These are phyloP conservation scores for Penicillium sp. DNA, from an alignment of 2,329 filamentous ascomycete species.

Conservation along the genomic window DNA sequence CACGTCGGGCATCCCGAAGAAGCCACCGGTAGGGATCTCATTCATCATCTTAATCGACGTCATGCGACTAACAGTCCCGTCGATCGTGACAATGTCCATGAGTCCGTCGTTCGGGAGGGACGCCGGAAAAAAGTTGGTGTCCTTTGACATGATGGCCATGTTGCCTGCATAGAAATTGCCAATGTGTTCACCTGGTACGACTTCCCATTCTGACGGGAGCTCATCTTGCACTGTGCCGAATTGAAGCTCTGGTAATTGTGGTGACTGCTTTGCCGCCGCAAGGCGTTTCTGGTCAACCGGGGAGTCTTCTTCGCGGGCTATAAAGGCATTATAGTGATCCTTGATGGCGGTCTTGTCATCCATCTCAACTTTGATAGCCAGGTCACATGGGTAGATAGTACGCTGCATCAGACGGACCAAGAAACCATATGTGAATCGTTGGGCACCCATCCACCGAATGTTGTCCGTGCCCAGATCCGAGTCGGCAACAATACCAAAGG, in stretches of 20 bases:
- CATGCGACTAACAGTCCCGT: conserved; percentile 67
- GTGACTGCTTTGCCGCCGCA: conserved; percentile 42
- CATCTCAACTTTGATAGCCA: conserved; percentile 79
- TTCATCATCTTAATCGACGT: conserved; percentile 68
- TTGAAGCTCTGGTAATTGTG: conserved; percentile 67
- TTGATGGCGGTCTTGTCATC: conserved; percentile 71
- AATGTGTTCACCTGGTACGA: conserved; percentile 69
- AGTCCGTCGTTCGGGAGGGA: conserved; percentile 78
- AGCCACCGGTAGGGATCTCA: conserved; percentile 66
- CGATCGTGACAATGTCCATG: conserved; percentile 78
- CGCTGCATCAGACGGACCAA: conserved; percentile 71
- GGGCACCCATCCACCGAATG: conserved; percentile 85
- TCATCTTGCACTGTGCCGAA: conserved; percentile 78
- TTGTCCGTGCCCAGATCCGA: conserved; percentile 85
- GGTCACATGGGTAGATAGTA: conserved; percentile 81
- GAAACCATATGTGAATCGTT: conserved; percentile 82
- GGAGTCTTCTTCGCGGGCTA: conserved; percentile 36
- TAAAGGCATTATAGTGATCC: conserved; percentile 62
- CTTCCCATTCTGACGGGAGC: conserved; percentile 73
- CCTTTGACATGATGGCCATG: conserved; percentile 87
- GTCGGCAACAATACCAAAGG: conserved; percentile 86
- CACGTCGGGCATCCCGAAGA: conserved; percentile 77
- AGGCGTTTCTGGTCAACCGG: conserved; percentile 20
- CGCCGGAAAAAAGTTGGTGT: conserved; percentile 78
- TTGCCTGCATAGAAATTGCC: conserved; percentile 95